These are phyloP conservation scores for Solanum hybrid DNA, from an alignment of 305 asterid species.

Conservation along the genomic window DNA sequence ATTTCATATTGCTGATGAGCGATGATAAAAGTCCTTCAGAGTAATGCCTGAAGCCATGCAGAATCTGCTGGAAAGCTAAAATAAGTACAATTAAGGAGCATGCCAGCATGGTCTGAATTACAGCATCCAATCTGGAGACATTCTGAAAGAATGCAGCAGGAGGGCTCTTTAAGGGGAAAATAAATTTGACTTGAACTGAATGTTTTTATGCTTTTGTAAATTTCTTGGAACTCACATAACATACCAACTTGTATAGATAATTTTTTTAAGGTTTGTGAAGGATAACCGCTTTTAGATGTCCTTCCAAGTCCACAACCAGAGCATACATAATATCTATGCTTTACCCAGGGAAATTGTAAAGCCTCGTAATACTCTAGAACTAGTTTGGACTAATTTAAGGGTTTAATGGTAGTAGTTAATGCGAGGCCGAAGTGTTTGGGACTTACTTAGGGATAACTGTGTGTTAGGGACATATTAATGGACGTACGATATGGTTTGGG, in stretches of 20 bases:
- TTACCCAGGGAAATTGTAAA: background rate
- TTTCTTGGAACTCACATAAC: background rate
- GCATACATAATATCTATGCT: background rate
- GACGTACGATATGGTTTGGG: background rate
- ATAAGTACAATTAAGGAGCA: background rate
- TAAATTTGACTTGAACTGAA: background rate
- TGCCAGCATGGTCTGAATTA: background rate
- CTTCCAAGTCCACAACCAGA: background rate
- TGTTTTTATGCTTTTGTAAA: background rate
- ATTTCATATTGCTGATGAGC: background rate
- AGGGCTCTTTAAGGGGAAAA: background rate
- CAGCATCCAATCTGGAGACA: background rate
- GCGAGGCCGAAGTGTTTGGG: background rate
- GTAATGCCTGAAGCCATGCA: background rate
- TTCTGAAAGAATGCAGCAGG: background rate
- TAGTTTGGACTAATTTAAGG: background rate
- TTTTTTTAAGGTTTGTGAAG: background rate
- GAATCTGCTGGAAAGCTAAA: constrained; percentile 1
- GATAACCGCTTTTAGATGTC: background rate
- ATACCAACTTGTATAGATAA: background rate
- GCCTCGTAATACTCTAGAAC: background rate
- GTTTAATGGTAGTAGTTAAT: background rate
- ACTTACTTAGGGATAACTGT: background rate
- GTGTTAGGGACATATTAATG: background rate
- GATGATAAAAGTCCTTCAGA: background rate